Conservation (phyloP, 2,329 filamentous ascomycete genomes). For the Colletotrichum phormii region DNA sequence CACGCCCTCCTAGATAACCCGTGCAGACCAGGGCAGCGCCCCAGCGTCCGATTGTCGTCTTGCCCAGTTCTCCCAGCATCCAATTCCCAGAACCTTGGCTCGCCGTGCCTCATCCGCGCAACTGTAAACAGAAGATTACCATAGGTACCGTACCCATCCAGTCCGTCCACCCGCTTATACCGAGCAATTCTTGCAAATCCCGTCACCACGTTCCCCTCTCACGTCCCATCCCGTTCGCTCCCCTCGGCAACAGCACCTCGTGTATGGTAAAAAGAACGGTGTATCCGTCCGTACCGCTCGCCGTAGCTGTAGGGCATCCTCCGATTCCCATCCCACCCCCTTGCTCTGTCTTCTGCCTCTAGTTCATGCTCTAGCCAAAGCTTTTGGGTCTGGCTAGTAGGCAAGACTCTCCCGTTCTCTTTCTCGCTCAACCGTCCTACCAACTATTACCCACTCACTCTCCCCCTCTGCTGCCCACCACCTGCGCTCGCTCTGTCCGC, state of each 20-base stretch:
- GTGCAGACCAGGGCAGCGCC: constrained; percentile 20
- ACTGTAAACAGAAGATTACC: background rate
- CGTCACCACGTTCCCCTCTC: background rate
- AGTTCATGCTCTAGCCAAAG: constrained; percentile 2
- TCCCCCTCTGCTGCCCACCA: constrained; percentile 10
- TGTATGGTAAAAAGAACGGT: background rate
- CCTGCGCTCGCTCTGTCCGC: constrained; percentile 10
- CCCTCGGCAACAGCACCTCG: constrained; percentile 1
- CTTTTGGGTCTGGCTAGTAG: constrained; percentile 13
- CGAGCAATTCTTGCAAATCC: background rate
- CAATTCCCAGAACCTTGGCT: constrained; percentile 6
- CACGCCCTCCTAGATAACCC: background rate
- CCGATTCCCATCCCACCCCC: background rate
- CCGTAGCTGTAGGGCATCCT: background rate
- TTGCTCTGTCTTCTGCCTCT: constrained; percentile 1
- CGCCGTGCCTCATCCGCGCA: constrained; percentile 6
- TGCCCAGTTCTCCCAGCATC: background rate
- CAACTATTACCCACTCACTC: constrained; percentile 22
- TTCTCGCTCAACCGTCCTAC: background rate
- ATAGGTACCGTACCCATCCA: constrained; percentile 25
- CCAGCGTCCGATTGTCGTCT: background rate
- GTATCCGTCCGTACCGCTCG: background rate
- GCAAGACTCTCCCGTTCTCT: constrained; percentile 3
- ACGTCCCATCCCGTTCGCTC: constrained; percentile 2
- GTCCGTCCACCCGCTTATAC: background rate